Conservation (phyloP, 208 protist species). For the Trypanosoma melophagium region DNA sequence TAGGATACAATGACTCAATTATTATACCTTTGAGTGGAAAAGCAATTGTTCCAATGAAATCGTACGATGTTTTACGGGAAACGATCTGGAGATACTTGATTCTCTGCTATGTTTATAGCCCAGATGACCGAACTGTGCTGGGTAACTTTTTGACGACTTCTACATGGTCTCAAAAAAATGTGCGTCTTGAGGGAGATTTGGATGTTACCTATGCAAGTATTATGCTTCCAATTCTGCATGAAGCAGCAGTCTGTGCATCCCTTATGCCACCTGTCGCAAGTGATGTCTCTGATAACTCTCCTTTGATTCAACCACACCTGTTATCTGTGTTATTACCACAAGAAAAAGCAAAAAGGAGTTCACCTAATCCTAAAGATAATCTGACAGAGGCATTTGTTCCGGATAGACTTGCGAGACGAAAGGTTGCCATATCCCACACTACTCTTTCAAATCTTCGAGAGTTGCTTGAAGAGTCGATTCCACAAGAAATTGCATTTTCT, state of each 20-base stretch:
- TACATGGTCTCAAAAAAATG: constrained; percentile 41
- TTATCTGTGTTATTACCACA: constrained; percentile 20
- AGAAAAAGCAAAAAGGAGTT: background rate
- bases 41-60: background rate
- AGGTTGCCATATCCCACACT: constrained; percentile 27
- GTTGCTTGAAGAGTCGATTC: constrained; percentile 43
- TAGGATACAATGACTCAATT: background rate
- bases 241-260: constrained; percentile 52
- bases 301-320: constrained; percentile 47
- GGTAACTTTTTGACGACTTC: constrained; percentile 48
- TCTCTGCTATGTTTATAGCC: constrained; percentile 38
- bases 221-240: constrained; percentile 50
- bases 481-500: constrained; percentile 59
- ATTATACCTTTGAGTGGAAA: constrained; percentile 15
- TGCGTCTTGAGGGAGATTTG: constrained; percentile 26
- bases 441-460: constrained; percentile 27
- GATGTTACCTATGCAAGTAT: constrained; percentile 42
- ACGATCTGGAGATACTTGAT: constrained; percentile 64
- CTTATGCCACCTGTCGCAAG: constrained; percentile 33
- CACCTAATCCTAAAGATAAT: constrained; percentile 13
- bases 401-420: constrained; percentile 7
- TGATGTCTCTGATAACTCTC: constrained; percentile 50
- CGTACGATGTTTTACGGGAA: constrained; percentile 28
- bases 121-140: constrained; percentile 41
- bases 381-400: constrained; percentile 18